A percentile compares a stretch with the other conserved stretches of the same genome.
Evolutionary conservation across 345 rosid genomes (phyloP).

Genomic region (Murraya paniculata): DNA sequence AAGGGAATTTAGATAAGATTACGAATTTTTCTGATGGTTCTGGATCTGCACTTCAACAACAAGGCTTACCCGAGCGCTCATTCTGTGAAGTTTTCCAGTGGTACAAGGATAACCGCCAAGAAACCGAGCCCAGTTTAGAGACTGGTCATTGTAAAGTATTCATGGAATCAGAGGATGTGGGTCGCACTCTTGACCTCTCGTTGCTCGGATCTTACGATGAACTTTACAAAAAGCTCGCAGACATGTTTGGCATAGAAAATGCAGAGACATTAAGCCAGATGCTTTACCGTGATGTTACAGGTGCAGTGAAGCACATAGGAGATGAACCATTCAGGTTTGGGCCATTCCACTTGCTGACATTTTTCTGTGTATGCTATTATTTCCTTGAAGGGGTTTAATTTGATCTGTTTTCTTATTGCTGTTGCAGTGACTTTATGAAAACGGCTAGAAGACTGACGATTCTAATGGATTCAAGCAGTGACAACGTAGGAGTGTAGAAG

Average conservation of each 20-base stretch:
- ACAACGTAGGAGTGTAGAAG: conserved; percentile 36
- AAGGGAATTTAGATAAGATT: conserved; percentile 32
- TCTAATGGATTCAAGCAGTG: conserved; percentile 49
- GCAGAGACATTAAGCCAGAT: conserved; percentile 34
- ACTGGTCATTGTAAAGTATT: conserved; percentile 56
- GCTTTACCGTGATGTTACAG: conserved; percentile 38
- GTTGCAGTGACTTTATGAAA: conserved; percentile 47
- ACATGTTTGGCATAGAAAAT: conserved; percentile 45
- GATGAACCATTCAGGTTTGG: conserved; percentile 46
- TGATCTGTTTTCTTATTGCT: background rate
- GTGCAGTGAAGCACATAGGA: conserved; percentile 45
- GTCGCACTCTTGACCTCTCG: conserved; percentile 53
- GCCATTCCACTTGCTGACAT: background rate
- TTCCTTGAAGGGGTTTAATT: background rate
- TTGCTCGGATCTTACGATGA: conserved; percentile 45
- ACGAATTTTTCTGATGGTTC: conserved; percentile 30
- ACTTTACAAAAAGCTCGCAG: conserved; percentile 39
- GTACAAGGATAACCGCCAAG: conserved; percentile 34
- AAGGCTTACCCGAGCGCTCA: conserved; percentile 28
- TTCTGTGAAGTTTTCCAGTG: conserved; percentile 34
- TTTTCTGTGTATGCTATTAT: background rate
- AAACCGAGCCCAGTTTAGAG: conserved; percentile 31
- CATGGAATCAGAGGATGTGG: conserved; percentile 57
- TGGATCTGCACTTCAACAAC: conserved; percentile 35
- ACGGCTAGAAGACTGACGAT: conserved; percentile 59